Evolutionary conservation across 495 filamentous ascomycete species (phyloP).

Genomic region (Penicillium paradoxum): DNA sequence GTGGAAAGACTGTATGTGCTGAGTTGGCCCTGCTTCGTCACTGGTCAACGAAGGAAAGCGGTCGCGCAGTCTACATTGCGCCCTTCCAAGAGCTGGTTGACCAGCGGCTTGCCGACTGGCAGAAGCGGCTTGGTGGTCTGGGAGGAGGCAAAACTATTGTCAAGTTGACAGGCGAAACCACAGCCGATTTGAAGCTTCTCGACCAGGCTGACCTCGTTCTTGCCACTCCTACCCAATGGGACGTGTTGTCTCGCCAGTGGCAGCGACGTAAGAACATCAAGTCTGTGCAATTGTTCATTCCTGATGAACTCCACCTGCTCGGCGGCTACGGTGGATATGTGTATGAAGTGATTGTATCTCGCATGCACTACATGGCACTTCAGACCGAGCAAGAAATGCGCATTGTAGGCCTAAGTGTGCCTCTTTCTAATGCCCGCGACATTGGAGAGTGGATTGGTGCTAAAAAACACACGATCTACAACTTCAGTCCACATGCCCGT

Average conservation of each 20-base stretch:
- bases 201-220: constrained; percentile 87
- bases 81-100: constrained; percentile 96
- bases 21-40: constrained; percentile 88
- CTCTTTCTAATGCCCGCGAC: constrained; percentile 85
- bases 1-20: constrained; percentile 94
- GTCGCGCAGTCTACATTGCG: constrained; percentile 88
- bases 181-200: constrained; percentile 83
- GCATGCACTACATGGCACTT: constrained; percentile 93
- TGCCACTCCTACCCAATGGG: constrained; percentile 92
- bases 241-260: constrained; percentile 92
- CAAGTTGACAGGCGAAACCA: constrained; percentile 91
- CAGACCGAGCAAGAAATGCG: constrained; percentile 82
- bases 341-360: constrained; percentile 93
- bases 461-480: constrained; percentile 97
- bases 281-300: constrained; percentile 85
- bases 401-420: constrained; percentile 86
- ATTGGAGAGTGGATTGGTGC: constrained; percentile 98
- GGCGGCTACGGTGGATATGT: constrained; percentile 84
- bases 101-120: constrained; percentile 73
- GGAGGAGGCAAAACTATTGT: constrained; percentile 86
- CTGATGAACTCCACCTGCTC: constrained; percentile 95
- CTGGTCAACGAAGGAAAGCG: constrained; percentile 65
- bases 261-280: constrained; percentile 93
- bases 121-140: constrained; percentile 63
- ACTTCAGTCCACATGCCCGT: constrained; percentile 90